Base-by-base conservation (phyloP, 139 green algal species). In the Coelastrella sp. region DNA sequence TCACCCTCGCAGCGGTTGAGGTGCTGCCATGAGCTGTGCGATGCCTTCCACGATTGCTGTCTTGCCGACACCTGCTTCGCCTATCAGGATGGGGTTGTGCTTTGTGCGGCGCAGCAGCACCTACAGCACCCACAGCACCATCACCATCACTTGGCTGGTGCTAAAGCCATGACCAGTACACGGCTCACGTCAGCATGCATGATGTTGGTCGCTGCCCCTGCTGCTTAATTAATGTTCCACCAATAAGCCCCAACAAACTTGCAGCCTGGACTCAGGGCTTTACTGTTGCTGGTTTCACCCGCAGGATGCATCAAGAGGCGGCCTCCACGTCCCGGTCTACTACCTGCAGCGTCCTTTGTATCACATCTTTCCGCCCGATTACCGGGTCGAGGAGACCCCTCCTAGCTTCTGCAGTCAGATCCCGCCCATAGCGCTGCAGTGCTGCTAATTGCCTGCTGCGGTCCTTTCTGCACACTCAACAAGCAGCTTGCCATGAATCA, bases 61-160 rank as follows among this genome's bases (percentile, higher is more conserved):
- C 88, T 93, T 93, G 71, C 97, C 97, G 58, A 98, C 97, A 17
- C 97, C 97, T 2, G 97, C 96, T 77, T 99, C 97, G 3, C 97
- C 97, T 20, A 99, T 96, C 32, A 99, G 92, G 64, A 96, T 93
- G 10, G 97, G 97, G 94, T 99, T 99, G 94, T 99, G 98, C 92
- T 97, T 99, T 68, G 96, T 98, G 54, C 97, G 94, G 7, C 97
- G 92, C 32, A 97, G 92, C 57, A 99, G 92, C 66, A 99, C 95
- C 94, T 99, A 95, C 23, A 20, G 32, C 19, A 8, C 4, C 61
- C 58, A 19, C 58, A 73, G 19, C 59, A 59, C 6, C n/a, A 73
- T 10, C 59, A 86, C 58, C 80, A 66, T 47, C 32, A 66, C 47
- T 54, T 19, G 61, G 61, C 61, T 19, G 11, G 61, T 19, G 10